A percentile compares a stretch with the other conserved stretches of the same genome.
These are phyloP conservation scores for Juglanconis sp. DNA, from an alignment of 2,329 filamentous ascomycete genomes.

Conservation along the genomic window DNA sequence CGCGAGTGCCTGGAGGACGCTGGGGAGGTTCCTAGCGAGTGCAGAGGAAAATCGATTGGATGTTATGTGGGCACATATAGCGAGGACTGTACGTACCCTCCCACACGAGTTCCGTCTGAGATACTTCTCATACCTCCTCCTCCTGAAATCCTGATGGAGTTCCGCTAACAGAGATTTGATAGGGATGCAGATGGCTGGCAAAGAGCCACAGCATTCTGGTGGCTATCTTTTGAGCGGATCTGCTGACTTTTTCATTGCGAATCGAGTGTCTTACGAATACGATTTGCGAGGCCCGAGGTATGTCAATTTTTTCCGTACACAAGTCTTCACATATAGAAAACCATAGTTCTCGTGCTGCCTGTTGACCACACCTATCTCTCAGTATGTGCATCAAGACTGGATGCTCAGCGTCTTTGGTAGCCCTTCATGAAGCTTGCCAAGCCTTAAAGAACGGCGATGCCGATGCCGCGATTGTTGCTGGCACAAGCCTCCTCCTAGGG, in stretches of 20 bases:
- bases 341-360: too few species aligned
- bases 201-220: background rate
- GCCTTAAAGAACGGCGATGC: slow-evolving; percentile 27
- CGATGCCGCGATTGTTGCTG: slow-evolving; percentile 24
- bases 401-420: slow-evolving; percentile 32
- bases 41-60: slow-evolving; percentile 29
- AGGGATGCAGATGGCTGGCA: background rate
- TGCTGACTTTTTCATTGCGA: slow-evolving; percentile 5
- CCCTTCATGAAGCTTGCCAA: slow-evolving; percentile 31
- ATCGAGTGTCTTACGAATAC: slow-evolving; percentile 27
- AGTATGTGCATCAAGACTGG: slow-evolving; percentile 31
- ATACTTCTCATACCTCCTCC: too few species aligned
- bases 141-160: too few species aligned
- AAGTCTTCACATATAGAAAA: too few species aligned
- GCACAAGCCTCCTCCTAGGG: slow-evolving; percentile 24
- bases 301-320: too few species aligned
- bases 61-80: slow-evolving; percentile 31
- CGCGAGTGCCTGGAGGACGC: slow-evolving; percentile 7
- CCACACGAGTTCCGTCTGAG: too few species aligned
- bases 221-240: background rate
- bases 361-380: slow-evolving; percentile 3
- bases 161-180: too few species aligned
- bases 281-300: slow-evolving; percentile 21
- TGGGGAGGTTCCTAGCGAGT: slow-evolving; percentile 10
- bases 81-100: slow-evolving; percentile 24